Evolutionary conservation across 2,329 filamentous ascomycete species (phyloP).

Genomic region (Verticillium zaregamsianum): DNA sequence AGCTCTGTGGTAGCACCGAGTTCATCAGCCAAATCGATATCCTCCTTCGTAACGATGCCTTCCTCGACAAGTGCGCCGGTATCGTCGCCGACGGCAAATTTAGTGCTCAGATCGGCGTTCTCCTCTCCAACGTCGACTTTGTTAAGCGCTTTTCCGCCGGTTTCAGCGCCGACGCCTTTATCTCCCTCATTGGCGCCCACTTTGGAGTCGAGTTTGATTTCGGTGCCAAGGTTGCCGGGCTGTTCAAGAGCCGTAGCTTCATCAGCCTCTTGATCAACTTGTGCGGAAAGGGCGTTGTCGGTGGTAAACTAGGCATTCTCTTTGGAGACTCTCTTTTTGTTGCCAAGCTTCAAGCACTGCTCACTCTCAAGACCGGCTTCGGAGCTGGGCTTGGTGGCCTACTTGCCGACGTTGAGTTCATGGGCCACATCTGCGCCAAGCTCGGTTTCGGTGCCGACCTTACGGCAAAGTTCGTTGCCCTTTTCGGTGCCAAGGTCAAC

Average conservation of each 20-base stretch:
- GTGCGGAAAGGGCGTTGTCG: neutral
- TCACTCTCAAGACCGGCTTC: neutral
- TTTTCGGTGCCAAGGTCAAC: neutral
- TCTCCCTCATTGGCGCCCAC: neutral
- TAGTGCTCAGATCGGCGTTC: neutral
- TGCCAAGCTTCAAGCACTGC: neutral
- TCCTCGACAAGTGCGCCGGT: neutral
- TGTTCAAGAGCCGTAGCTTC: neutral
- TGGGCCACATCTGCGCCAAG: neutral
- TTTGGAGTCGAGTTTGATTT: neutral
- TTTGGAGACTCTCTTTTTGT: neutral
- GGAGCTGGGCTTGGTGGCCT: neutral
- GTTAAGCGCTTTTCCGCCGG: neutral
- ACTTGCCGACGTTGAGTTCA: neutral
- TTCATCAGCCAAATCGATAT: neutral
- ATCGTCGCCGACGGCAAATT: neutral
- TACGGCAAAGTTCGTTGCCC: neutral
- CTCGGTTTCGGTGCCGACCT: neutral
- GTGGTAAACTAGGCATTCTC: neutral
- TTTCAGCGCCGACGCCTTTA: neutral
- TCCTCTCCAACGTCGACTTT: neutral
- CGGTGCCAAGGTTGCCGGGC: neutral
- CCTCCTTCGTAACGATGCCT: neutral
- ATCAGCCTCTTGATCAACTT: neutral
- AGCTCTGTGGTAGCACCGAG: neutral